Evolutionary conservation across 495 filamentous ascomycete species (phyloP), one percentile per base, ranked within the genome.

Genomic region (Podospora anserina): DNA sequence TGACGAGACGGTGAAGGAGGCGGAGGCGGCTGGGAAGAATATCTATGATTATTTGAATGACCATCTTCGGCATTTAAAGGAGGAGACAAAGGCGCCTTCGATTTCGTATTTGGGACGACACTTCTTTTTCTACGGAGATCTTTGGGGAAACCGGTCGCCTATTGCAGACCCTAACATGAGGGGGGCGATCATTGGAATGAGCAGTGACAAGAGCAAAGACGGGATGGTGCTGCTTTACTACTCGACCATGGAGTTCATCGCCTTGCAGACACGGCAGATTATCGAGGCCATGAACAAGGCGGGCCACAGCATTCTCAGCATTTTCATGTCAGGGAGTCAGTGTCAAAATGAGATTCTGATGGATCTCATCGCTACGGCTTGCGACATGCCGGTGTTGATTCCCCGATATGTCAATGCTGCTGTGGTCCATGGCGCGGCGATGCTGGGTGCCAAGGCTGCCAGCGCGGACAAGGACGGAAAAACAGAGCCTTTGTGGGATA

Each of bases 281-380:
- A 86, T 98, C 68, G 91, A 96, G 73, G 86, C 91, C 4, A 96
- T 98, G 91, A 98, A 97, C 81, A 78, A 83, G 16, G 81, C 89
- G 16, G 94, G 94, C 39, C 95, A 98, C 77, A 78, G 82, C 58
- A 94, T 98, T 78, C 86, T 82, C 59, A 94, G 91, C 63, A 96
- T 99, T 78, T 99, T 97, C 85, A 97, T 99, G 95, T 96, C 91
- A 19, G 95, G 95, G 67, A 93, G 91, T 26, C 95, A 97, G 75
- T 99, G 95, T 82, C 93, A 97, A 78, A 99, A 99, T 77, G 86
- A 89, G 28, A 89, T 99, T 65, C 83, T 99, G 30, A 94, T 98
- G 86, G 82, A 88, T 19, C 89, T 98, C 44, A 92, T 98, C 66
- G 93, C 95, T 4, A 92, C 93, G 6, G 92, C 89, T 9, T 97